Base-by-base conservation (phyloP, 306 rosid genomes). In the Canavalia ensiformis region DNA sequence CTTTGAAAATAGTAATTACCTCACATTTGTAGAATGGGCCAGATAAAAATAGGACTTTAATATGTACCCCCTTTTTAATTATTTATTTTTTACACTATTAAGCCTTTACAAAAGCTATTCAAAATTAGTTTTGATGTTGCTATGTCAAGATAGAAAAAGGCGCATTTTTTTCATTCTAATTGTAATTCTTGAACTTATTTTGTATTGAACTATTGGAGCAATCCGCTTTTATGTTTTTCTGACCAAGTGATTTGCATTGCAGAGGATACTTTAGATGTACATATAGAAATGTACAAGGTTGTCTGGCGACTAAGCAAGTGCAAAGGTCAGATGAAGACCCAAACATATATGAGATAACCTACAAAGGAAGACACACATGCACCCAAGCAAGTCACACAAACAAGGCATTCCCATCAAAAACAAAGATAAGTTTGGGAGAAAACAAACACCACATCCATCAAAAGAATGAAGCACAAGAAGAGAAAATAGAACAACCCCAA, bases 241-340 rank as follows among this genome's bases (percentile, higher is more conserved):
- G 6, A 86, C 45, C 64, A 37, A 29, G 13, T 50, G 69, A 42
- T 80, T 77, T 62, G 33, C 18, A 31, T 79, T 91, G 86, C 94
- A 94, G 98, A 67, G 88, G 91, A 63, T 94, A 94, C 69, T 94
- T 82, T 49, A 89, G 98, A 90, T 94, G 98, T 82, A 88, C 97
- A 29, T 91, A 92, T 82, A 85, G 88, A 49, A 33, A 83, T 58
- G 55, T 68, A 59, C 91, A 86, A 83, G 97, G 95, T 1, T 94
- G 98, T 82, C 75, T 78, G 33, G 98, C 98, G n/a, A 92, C 95
- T 62, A 94, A 92, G 70, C 97, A 89, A 86, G 97, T 94, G 66
- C 98, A 94, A 44, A 94, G 68, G 69, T 90, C 91, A 67, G 95
- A 94, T 74, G 60, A 78, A 30, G 95, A 92, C 62, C 79, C 91